Conservation (phyloP, 228 moss, liverwort and hornwort genomes). For the Sphagnum fallax region DNA sequence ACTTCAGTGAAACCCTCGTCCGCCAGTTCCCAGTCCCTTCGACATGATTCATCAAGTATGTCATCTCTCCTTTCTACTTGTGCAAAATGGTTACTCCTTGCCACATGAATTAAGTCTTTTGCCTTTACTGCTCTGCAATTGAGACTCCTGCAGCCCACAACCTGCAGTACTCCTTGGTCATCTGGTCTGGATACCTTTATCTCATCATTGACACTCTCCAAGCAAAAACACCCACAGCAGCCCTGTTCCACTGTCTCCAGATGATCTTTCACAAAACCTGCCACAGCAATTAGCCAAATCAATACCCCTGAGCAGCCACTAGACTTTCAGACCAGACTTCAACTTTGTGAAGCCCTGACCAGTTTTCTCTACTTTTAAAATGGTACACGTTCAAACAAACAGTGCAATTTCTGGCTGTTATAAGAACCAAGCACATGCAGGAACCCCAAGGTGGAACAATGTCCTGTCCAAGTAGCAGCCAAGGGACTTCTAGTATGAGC, state of each 20-base stretch:
- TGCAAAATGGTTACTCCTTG: slow-evolving; percentile 52
- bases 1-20: slow-evolving; percentile 14
- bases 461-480: slow-evolving; percentile 8
- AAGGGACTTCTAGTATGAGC: slow-evolving; percentile 13
- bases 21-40: slow-evolving; percentile 55
- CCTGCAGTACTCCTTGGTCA: slow-evolving; percentile 10
- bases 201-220: slow-evolving; percentile 18
- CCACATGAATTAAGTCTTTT: slow-evolving; percentile 29
- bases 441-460: slow-evolving; percentile 9
- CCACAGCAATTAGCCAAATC: neutral
- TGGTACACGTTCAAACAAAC: too few relatives aligned
- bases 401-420: too few relatives aligned
- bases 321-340: too few relatives aligned
- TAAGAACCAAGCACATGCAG: neutral
- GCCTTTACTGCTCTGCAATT: slow-evolving; percentile 33
- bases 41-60: slow-evolving; percentile 28
- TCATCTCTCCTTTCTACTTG: slow-evolving; percentile 29
- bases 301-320: too few relatives aligned
- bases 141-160: slow-evolving; percentile 31
- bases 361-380: too few relatives aligned
- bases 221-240: slow-evolving; percentile 48
- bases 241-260: slow-evolving; percentile 21
- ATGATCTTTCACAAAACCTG: slow-evolving; percentile 17
- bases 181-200: slow-evolving; percentile 10
- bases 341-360: too few relatives aligned